A percentile compares a stretch with the other conserved stretches of the same genome.
phyloP scores from a whole-genome alignment of 1,139 yeast genomes.

The Pneumocystis canis region DNA sequence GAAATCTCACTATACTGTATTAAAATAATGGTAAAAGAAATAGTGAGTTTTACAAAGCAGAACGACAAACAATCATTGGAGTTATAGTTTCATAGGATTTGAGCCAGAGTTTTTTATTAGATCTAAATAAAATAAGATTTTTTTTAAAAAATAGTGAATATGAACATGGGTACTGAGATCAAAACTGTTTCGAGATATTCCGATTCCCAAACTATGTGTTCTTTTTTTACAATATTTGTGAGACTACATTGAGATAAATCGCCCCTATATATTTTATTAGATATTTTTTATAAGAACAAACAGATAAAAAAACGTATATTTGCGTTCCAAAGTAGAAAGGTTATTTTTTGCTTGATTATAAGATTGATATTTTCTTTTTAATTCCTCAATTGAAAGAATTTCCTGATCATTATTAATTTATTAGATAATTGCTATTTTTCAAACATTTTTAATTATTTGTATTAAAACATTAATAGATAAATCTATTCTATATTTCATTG shows the following conservation, averaged over 20 bases:
- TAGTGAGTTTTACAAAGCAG: slow-evolving; percentile 33
- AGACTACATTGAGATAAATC: slow-evolving; percentile 81
- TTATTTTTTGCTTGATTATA: slow-evolving; percentile 75
- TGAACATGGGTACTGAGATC: slow-evolving; percentile 64
- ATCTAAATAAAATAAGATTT: slow-evolving; percentile 2
- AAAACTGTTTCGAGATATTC: slow-evolving; percentile 74
- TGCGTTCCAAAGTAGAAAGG: slow-evolving; percentile 76
- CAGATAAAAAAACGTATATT: slow-evolving; percentile 40
- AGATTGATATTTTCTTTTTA: slow-evolving; percentile 49
- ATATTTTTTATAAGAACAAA: background rate
- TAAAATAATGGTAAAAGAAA: background rate
- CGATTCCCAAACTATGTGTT: slow-evolving; percentile 69
- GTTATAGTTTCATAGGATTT: slow-evolving; percentile 57
- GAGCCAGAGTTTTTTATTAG: slow-evolving; percentile 9
- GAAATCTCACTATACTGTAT: slow-evolving; percentile 33
- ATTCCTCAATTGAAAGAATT: slow-evolving; percentile 66
- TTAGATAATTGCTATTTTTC: background rate
- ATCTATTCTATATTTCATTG: slow-evolving; percentile 72
- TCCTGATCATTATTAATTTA: slow-evolving; percentile 37
- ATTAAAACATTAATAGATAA: slow-evolving; percentile 67
- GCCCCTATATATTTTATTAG: slow-evolving; percentile 31
- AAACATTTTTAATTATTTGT: slow-evolving; percentile 39
- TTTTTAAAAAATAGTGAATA: slow-evolving; percentile 41
- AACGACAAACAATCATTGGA: slow-evolving; percentile 80
- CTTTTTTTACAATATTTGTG: slow-evolving; percentile 74